Evolutionary conservation across 2,329 filamentous ascomycete genomes (phyloP).

Genomic region (Neonectria magnoliae): DNA sequence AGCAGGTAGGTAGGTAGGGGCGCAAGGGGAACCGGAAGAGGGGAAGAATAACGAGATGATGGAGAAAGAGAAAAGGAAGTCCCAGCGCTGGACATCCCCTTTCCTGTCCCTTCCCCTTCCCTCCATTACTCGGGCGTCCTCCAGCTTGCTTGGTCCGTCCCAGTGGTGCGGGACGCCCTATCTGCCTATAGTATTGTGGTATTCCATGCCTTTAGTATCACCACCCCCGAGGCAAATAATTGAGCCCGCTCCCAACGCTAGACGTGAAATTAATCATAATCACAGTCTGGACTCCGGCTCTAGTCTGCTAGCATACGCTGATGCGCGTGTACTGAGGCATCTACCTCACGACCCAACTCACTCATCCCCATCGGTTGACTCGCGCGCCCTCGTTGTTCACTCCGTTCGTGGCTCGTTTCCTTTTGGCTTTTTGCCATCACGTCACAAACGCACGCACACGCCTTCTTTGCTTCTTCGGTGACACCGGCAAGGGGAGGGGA

Average conservation of each 20-base stretch:
- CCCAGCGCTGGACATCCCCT: not conserved
- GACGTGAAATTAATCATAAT: constrained; percentile 14
- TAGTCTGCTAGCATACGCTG: constrained; percentile 14
- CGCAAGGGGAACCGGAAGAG: not conserved
- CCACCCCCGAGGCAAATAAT: constrained; percentile 13
- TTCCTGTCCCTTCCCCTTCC: not conserved
- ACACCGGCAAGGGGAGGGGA: not conserved
- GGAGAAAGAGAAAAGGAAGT: not conserved
- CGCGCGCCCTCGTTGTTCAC: not conserved
- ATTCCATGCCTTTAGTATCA: constrained; percentile 3
- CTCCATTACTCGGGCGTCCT: not conserved
- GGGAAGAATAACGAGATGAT: not conserved
- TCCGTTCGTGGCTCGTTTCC: not conserved
- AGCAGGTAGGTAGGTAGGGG: too few relatives aligned
- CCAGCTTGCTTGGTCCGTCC: not conserved
- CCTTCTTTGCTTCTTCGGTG: not conserved
- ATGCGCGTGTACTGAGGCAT: not conserved
- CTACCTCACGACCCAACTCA: too few relatives aligned
- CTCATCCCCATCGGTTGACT: not conserved
- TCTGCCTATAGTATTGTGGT: not conserved
- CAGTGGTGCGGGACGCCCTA: not conserved
- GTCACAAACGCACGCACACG: not conserved
- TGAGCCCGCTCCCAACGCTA: constrained; percentile 21
- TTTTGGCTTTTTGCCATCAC: not conserved
- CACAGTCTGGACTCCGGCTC: constrained; percentile 13